These are phyloP conservation scores for Carpinus fangiana DNA, from an alignment of 306 rosid species.

Conservation along the genomic window DNA sequence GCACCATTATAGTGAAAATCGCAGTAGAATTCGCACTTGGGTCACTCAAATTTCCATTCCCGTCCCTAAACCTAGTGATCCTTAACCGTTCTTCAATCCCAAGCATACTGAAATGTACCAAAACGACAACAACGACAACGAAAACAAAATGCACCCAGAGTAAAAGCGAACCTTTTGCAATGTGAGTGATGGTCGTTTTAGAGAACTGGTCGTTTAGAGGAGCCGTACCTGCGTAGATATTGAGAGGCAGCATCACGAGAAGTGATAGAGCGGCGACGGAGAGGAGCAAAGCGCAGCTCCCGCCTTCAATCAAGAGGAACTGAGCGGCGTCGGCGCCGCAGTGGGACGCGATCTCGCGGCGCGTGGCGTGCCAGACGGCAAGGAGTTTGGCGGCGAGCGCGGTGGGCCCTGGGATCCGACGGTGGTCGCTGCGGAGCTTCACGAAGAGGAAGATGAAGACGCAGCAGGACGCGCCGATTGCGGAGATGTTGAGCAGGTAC, in stretches of 20 bases:
- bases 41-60: conserved; percentile 76
- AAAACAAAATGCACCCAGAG: conserved; percentile 94
- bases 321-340: conserved; percentile 98
- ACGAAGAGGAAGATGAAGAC: conserved; percentile 73
- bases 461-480: conserved; percentile 75
- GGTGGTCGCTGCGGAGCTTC: conserved; percentile 97
- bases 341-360: conserved; percentile 81
- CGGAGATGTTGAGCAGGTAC: conserved; percentile 85
- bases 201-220: conserved; percentile 70
- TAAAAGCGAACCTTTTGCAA: conserved; percentile 68
- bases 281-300: conserved; percentile 73
- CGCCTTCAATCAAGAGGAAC: conserved; percentile 88
- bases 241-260: conserved; percentile 65
- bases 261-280: conserved; percentile 53
- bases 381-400: conserved; percentile 76
- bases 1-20: conserved; percentile 89
- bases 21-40: conserved; percentile 70
- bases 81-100: conserved; percentile 64
- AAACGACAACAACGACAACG: conserved; percentile 52
- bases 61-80: conserved; percentile 86
- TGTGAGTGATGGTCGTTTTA: conserved; percentile 76
- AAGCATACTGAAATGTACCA: conserved; percentile 75
- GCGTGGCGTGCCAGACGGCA: conserved; percentile 91
- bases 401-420: conserved; percentile 84
- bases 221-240: conserved; percentile 70